Percentiles rank a stretch among this genome's conserved stretches.
These are phyloP conservation scores for Fusarium burgessii DNA, from an alignment of 2,329 filamentous ascomycete species.

Conservation along the genomic window DNA sequence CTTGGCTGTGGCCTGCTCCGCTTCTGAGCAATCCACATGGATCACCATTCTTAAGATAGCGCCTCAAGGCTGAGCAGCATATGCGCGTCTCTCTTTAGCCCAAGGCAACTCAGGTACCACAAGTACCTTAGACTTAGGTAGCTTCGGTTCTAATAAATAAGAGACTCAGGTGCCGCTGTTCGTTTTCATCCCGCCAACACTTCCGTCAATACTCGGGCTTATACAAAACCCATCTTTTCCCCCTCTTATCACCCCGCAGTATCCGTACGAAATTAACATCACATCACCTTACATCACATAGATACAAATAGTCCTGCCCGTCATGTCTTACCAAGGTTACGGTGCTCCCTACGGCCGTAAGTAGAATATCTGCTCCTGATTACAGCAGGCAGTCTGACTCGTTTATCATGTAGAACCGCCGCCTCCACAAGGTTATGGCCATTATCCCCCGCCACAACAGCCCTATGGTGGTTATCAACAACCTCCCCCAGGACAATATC, in stretches of 20 bases:
- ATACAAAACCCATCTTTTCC: constrained; percentile 12
- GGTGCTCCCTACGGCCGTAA: constrained; percentile 52
- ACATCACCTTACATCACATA: constrained; percentile 2
- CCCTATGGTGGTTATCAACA: constrained; percentile 53
- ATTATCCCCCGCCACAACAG: constrained; percentile 48
- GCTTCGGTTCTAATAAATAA: constrained; percentile 22
- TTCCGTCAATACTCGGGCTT: constrained; percentile 6
- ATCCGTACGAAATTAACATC: constrained; percentile 6
- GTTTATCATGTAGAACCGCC: constrained; percentile 38
- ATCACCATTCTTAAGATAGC: constrained; percentile 30
- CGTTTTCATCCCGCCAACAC: constrained; percentile 12
- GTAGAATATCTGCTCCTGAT: constrained; percentile 33
- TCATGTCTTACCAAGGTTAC: constrained; percentile 55
- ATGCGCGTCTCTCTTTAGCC: constrained; percentile 26
- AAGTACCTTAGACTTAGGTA: not conserved
- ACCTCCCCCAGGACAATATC: constrained; percentile 49
- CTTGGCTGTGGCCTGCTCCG: constrained; percentile 29
- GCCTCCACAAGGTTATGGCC: constrained; percentile 56
- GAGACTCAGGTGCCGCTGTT: constrained; percentile 26
- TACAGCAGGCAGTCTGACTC: constrained; percentile 27
- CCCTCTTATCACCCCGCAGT: constrained; percentile 28
- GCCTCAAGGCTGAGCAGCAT: constrained; percentile 39
- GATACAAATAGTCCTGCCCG: constrained; percentile 25
- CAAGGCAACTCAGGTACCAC: constrained; percentile 13
- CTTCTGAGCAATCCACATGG: constrained; percentile 35